phyloP scores from a whole-genome alignment of 2,329 filamentous ascomycete genomes.

The Camillea tinctor region DNA sequence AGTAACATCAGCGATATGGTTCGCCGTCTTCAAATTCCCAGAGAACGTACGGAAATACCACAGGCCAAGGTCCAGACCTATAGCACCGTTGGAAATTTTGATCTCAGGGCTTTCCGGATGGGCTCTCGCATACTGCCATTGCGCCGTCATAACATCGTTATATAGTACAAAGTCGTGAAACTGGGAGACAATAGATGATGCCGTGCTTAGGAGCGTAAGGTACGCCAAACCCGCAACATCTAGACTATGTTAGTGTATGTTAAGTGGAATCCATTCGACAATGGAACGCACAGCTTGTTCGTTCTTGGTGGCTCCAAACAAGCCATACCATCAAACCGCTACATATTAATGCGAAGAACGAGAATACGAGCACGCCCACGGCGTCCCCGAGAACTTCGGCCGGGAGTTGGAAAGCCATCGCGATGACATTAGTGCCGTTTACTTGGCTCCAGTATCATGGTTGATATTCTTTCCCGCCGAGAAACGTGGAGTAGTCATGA shows the following conservation, averaged over 20 bases:
- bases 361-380: conserved; percentile 14
- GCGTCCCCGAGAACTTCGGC: conserved; percentile 10
- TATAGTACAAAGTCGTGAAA: conserved; percentile 17
- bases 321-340: conserved; percentile 19
- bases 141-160: conserved; percentile 3
- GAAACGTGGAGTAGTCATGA: not conserved
- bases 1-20: conserved; percentile 13
- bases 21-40: not conserved
- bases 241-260: not conserved
- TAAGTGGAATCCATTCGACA: not conserved
- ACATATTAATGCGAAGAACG: conserved; percentile 8
- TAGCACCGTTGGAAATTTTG: conserved; percentile 8
- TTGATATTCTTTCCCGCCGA: not conserved
- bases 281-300: conserved; percentile 17
- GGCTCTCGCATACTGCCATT: conserved; percentile 9
- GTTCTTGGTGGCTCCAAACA: conserved; percentile 16
- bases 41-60: conserved; percentile 18
- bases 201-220: conserved; percentile 15
- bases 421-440: not conserved
- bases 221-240: conserved; percentile 20
- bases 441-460: not conserved
- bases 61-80: conserved; percentile 13
- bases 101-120: conserved; percentile 11
- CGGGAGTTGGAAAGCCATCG: conserved; percentile 10
- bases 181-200: conserved; percentile 18